Percentiles rank a stretch among this genome's conserved stretches.
phyloP scores from a whole-genome alignment of 2,329 filamentous ascomycete species.

The Aspergillus alliaceus region DNA sequence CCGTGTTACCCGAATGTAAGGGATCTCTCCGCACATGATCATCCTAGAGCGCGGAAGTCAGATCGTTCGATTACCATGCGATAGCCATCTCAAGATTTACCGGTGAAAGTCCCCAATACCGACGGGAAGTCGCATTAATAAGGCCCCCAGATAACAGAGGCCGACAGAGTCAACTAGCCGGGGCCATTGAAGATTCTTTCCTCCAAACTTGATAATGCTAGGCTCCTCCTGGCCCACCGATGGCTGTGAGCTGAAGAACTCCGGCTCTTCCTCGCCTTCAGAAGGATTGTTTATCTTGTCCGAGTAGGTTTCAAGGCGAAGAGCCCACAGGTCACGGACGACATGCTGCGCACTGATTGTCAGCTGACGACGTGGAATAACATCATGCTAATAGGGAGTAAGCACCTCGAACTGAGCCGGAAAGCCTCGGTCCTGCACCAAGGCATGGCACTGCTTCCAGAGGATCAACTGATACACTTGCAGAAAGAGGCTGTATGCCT shows the following conservation, averaged over 20 bases:
- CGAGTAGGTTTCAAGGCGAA: slow-evolving; percentile 64
- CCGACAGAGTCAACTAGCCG: slow-evolving; percentile 72
- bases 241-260: slow-evolving; percentile 61
- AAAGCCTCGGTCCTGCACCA: slow-evolving; percentile 66
- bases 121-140: slow-evolving; percentile 75
- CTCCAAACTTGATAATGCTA: slow-evolving; percentile 33
- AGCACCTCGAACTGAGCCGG: slow-evolving; percentile 70
- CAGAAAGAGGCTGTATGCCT: slow-evolving; percentile 75
- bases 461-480: slow-evolving; percentile 83
- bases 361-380: background rate
- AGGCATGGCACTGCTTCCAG: slow-evolving; percentile 74
- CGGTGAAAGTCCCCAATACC: slow-evolving; percentile 68
- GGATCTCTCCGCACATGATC: slow-evolving; percentile 68
- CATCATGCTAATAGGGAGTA: background rate
- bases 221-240: slow-evolving; percentile 45
- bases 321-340: slow-evolving; percentile 80
- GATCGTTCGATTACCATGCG: background rate
- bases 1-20: slow-evolving; percentile 65
- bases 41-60: slow-evolving; percentile 20
- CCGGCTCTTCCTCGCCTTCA: slow-evolving; percentile 42
- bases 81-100: slow-evolving; percentile 21
- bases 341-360: slow-evolving; percentile 47
- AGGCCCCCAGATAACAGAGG: slow-evolving; percentile 75
- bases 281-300: slow-evolving; percentile 42
- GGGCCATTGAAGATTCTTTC: slow-evolving; percentile 52